These are phyloP conservation scores for Penicillium frequentans DNA, from an alignment of 2,329 filamentous ascomycete genomes.

Conservation along the genomic window DNA sequence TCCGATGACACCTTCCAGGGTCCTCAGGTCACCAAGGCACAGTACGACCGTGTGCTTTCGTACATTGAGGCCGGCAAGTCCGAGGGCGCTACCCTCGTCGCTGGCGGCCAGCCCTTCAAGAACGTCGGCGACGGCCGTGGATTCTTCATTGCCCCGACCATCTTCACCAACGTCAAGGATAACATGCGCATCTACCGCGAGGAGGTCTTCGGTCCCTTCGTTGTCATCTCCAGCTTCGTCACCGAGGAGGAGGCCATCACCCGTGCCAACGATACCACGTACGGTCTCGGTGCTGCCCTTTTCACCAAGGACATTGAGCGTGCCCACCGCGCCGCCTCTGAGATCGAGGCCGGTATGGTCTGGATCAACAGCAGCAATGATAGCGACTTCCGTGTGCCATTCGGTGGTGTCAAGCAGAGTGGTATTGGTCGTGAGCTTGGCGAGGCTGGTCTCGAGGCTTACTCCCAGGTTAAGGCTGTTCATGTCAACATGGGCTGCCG, in stretches of 20 bases:
- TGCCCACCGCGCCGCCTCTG: slow-evolving; percentile 55
- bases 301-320: slow-evolving; percentile 59
- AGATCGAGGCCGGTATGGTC: slow-evolving; percentile 68
- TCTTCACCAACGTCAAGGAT: slow-evolving; percentile 59
- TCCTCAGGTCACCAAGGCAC: slow-evolving; percentile 37
- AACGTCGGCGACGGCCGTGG: slow-evolving; percentile 58
- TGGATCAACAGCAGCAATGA: slow-evolving; percentile 65
- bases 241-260: slow-evolving; percentile 59
- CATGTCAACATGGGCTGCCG: slow-evolving; percentile 47
- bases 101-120: slow-evolving; percentile 62
- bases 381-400: slow-evolving; percentile 53
- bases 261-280: slow-evolving; percentile 57
- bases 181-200: slow-evolving; percentile 61
- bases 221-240: slow-evolving; percentile 58
- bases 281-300: slow-evolving; percentile 36
- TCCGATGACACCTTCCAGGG: slow-evolving; percentile 39
- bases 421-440: slow-evolving; percentile 63
- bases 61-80: slow-evolving; percentile 70
- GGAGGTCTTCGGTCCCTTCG: slow-evolving; percentile 65
- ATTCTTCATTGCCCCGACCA: slow-evolving; percentile 63
- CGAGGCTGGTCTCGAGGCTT: slow-evolving; percentile 61
- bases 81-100: slow-evolving; percentile 67
- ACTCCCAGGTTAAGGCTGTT: slow-evolving; percentile 59
- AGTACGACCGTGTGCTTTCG: slow-evolving; percentile 56
- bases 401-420: slow-evolving; percentile 63